Conservation (phyloP, 495 filamentous ascomycete genomes). For the Penicillium soppii region DNA sequence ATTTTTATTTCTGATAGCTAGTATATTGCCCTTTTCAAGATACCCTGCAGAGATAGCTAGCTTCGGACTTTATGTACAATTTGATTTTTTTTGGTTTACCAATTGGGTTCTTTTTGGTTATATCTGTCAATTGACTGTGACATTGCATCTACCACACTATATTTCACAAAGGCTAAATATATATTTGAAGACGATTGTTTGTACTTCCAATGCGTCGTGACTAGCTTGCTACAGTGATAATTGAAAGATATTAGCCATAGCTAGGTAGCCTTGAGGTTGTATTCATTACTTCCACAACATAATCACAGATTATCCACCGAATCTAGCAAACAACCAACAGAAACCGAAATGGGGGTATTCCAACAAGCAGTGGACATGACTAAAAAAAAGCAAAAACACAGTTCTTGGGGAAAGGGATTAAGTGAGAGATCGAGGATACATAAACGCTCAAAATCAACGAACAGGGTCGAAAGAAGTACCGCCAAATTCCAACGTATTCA, state of each 20-base stretch:
- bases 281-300: not conserved
- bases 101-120: too few relatives aligned
- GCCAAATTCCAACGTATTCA: conserved; percentile 10
- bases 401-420: not conserved
- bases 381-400: not conserved
- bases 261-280: not conserved
- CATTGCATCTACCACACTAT: too few relatives aligned
- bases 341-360: conserved; percentile 15
- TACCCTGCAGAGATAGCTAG: conserved; percentile 7
- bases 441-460: not conserved
- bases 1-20: conserved; percentile 9
- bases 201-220: too few relatives aligned
- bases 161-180: too few relatives aligned
- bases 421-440: not conserved
- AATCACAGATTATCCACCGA: not conserved
- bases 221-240: too few relatives aligned
- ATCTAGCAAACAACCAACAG: conserved; percentile 5
- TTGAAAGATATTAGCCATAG: too few relatives aligned
- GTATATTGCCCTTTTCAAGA: conserved; percentile 12
- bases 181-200: too few relatives aligned
- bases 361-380: not conserved
- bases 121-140: too few relatives aligned
- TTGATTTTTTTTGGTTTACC: not conserved
- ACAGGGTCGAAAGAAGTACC: not conserved
- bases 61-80: conserved; percentile 3